Conservation (phyloP, 768 basidiomycete species). For the Lanmaoa pseudosensibilis region DNA sequence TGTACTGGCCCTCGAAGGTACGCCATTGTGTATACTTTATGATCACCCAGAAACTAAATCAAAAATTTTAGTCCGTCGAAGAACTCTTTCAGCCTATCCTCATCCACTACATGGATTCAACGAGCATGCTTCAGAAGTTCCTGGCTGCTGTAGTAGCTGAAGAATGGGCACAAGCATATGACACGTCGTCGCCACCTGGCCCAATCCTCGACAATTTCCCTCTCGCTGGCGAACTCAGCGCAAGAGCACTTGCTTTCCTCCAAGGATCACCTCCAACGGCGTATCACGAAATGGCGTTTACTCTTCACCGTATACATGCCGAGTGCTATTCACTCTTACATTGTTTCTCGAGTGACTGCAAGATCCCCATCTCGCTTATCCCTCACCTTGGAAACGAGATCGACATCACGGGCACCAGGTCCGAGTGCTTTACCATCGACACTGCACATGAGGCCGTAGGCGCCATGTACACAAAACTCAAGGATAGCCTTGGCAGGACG, state of each 20-base stretch:
- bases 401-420: constrained; percentile 65
- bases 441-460: constrained; percentile 74
- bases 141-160: constrained; percentile 83
- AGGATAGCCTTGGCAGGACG: constrained; percentile 69
- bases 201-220: constrained; percentile 56
- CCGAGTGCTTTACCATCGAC: constrained; percentile 74
- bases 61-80: constrained; percentile 44
- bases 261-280: constrained; percentile 73
- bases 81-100: constrained; percentile 76
- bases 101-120: constrained; percentile 76
- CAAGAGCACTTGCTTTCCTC: constrained; percentile 68
- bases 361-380: constrained; percentile 75
- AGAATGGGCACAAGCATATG: constrained; percentile 81
- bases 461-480: constrained; percentile 69
- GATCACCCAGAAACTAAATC: background rate
- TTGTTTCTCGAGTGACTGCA: constrained; percentile 83
- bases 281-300: constrained; percentile 89
- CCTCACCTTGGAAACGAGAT: constrained; percentile 77
- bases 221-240: constrained; percentile 66
- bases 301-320: constrained; percentile 73
- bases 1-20: constrained; percentile 67
- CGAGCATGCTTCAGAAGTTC: constrained; percentile 90
- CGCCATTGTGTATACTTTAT: background rate
- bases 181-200: constrained; percentile 31
- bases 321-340: constrained; percentile 82